Base-by-base conservation (phyloP, 805 yeast species). In the Yarrowia sp. region DNA sequence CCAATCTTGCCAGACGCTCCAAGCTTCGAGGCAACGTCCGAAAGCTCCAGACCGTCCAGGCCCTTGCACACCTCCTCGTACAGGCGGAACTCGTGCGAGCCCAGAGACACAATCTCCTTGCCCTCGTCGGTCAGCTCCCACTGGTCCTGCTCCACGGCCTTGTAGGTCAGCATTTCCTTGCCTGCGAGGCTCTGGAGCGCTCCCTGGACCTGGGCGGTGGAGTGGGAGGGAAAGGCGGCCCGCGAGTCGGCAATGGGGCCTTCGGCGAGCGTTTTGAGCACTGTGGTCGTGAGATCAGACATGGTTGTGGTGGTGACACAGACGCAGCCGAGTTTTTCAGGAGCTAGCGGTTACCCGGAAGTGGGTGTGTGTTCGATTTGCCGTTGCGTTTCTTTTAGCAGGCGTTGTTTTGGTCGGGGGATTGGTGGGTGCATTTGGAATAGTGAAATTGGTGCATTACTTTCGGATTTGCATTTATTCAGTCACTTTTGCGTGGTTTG, bases 71-170 rank as follows among this genome's bases (percentile, higher is more conserved):
- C 90, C 72, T 70, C 89, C 61, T 83, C 80, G 66, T 90, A 81
- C 51, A 94, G 80, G 68, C 96, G 83, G 70, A 81, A 83, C 77
- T 94, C 99, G 70, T 94, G 97, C 31, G 97, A 90, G 7, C 99
- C 99, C 61, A 88, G 77, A 13, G 75, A 74, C 16, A 89, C 80
- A 64, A 92, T 88, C 42, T 88, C 92, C 67, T 83, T 75, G 53
- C 96, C 98, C 78, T 94, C 99, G 10, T 74, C 76, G 12, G 96
- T 87, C 66, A 91, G 81, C 25, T 79, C 75, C 86, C 92, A 93
- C 66, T 78, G 73, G 67, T 92, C 96, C 61, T 80, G 78, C 73
- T 93, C 98, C 61, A 84, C 79, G 64, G 88, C 82, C 68, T 82
- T 79, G 78, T 84, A 92, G 46, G 76, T 76, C 68, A 94, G 81